phyloP scores from a whole-genome alignment of 2,329 filamentous ascomycete species.

The Emericellopsis cladophorae region DNA sequence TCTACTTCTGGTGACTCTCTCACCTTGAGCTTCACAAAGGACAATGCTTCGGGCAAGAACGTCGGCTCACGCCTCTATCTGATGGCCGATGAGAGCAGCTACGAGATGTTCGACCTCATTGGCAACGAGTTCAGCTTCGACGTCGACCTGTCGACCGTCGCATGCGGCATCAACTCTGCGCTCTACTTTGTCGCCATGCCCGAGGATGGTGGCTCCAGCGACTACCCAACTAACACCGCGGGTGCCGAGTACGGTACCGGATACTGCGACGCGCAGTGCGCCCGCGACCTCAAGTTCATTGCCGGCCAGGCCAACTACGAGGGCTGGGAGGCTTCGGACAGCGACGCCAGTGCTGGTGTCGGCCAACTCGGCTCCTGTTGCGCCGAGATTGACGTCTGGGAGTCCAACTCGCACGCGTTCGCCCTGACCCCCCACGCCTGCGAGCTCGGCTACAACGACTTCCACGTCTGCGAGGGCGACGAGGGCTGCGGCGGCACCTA shows the following conservation, averaged over 20 bases:
- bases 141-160: conserved; percentile 49
- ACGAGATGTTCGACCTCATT: conserved; percentile 46
- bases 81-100: conserved; percentile 38
- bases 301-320: conserved; percentile 21
- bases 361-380: conserved; percentile 11
- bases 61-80: conserved; percentile 42
- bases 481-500: conserved; percentile 35
- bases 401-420: conserved; percentile 11
- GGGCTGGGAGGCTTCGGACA: conserved; percentile 9
- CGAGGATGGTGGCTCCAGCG: conserved; percentile 32
- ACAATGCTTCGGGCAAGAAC: conserved; percentile 26
- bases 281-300: conserved; percentile 35
- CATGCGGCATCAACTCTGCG: conserved; percentile 54
- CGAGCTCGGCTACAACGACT: conserved; percentile 15
- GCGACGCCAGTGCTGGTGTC: conserved; percentile 9
- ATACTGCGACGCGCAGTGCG: conserved; percentile 36
- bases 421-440: conserved; percentile 12
- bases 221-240: conserved; percentile 28
- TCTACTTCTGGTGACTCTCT: conserved; percentile 30
- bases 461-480: conserved; percentile 15
- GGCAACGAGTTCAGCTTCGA: conserved; percentile 55
- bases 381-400: conserved; percentile 12
- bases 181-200: conserved; percentile 48
- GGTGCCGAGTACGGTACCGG: conserved; percentile 43
- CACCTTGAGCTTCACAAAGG: conserved; percentile 37